phyloP scores from a whole-genome alignment of 257 asterid genomes.

The Paraleonurus japonicus region DNA sequence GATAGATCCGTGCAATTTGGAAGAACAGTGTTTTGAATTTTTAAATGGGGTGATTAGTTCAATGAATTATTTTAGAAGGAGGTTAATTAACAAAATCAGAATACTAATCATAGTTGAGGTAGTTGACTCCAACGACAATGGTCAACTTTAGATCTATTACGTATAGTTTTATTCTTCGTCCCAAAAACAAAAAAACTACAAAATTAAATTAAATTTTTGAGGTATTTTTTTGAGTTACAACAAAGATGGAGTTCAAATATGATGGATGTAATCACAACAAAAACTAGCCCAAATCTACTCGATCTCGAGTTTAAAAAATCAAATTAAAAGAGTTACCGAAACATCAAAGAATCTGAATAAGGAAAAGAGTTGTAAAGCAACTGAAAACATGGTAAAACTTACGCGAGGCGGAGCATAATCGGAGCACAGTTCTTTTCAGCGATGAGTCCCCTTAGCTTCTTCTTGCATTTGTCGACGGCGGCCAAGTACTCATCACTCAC shows the following conservation, averaged over 20 bases:
- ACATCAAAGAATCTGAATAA: background rate
- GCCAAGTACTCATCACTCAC: conserved; percentile 75
- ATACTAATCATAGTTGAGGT: background rate
- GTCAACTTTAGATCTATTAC: background rate
- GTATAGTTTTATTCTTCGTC: background rate
- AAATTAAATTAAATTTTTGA: background rate
- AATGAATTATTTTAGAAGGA: background rate
- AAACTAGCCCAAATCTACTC: background rate
- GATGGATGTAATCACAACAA: background rate
- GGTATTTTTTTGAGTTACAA: background rate
- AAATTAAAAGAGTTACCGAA: background rate
- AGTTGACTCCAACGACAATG: background rate
- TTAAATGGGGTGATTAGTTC: background rate
- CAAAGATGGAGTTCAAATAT: background rate
- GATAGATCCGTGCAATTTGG: too few relatives aligned
- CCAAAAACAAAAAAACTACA: background rate
- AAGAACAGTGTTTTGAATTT: too few relatives aligned
- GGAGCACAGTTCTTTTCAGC: conserved; percentile 94
- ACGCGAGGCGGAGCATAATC: conserved; percentile 89
- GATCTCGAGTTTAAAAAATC: background rate
- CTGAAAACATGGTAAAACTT: conserved; percentile 7
- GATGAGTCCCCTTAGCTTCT: conserved; percentile 83
- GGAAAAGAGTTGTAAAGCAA: background rate
- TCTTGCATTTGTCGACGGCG: conserved; percentile 78
- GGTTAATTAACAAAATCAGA: background rate